Conservation (phyloP, 768 basidiomycete species). For the Sporobolomyces phaffii region DNA sequence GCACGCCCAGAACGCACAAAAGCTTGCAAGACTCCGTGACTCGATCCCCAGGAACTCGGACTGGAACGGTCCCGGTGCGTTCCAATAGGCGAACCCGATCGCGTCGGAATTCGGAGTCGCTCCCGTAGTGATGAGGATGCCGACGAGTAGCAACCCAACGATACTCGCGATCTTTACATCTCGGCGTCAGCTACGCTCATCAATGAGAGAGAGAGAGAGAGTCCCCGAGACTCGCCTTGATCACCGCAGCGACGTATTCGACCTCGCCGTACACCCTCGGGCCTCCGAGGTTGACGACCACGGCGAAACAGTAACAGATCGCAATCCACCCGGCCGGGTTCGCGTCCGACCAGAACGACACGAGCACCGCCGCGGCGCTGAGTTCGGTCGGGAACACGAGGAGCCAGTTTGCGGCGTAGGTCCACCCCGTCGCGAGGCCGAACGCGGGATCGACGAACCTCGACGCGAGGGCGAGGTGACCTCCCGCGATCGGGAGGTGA, state of each 20-base stretch:
- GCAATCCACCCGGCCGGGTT: conserved; percentile 45
- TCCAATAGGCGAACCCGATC: conserved; percentile 49
- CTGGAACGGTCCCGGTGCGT: conserved; percentile 70
- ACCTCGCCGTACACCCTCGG: conserved; percentile 43
- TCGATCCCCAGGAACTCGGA: conserved; percentile 54
- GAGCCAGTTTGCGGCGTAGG: conserved; percentile 50
- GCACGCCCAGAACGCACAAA: conserved; percentile 59
- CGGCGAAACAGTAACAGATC: conserved; percentile 44
- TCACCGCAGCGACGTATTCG: conserved; percentile 49
- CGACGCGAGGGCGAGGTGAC: conserved; percentile 37
- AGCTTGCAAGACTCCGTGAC: background rate
- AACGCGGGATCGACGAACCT: conserved; percentile 37
- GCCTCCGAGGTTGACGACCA: conserved; percentile 44
- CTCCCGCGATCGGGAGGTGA: conserved; percentile 30
- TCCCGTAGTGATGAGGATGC: conserved; percentile 35
- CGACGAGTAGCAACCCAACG: conserved; percentile 33
- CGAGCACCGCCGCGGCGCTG: conserved; percentile 61
- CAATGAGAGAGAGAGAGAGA: too few species aligned
- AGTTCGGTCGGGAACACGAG: conserved; percentile 68
- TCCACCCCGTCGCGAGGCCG: conserved; percentile 42
- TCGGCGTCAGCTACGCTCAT: background rate
- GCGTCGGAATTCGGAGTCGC: conserved; percentile 11
- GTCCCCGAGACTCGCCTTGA: background rate
- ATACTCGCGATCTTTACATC: conserved; percentile 26
- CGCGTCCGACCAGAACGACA: conserved; percentile 62